Percentiles rank a stretch among this genome's conserved stretches.
These are phyloP conservation scores for Scedosporium boydii DNA, from an alignment of 2,329 filamentous ascomycete species.

Conservation along the genomic window DNA sequence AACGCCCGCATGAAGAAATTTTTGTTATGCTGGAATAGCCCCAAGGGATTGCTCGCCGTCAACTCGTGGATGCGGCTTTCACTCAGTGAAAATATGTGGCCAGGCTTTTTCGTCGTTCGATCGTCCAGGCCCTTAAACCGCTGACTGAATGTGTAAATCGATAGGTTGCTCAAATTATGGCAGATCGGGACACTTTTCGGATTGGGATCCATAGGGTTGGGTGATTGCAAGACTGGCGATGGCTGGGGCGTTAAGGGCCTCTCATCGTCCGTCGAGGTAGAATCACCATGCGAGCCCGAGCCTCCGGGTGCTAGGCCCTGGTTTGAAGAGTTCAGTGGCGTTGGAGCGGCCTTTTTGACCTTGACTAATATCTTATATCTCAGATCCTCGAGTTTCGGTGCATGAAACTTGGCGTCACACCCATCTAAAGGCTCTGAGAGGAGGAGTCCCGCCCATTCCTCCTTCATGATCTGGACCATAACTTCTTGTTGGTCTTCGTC, in stretches of 20 bases:
- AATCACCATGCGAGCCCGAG: not conserved
- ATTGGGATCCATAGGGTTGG: constrained; percentile 22
- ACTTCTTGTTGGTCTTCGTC: constrained; percentile 72
- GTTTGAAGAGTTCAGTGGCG: constrained; percentile 16
- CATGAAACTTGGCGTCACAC: constrained; percentile 40
- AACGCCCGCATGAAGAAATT: constrained; percentile 86
- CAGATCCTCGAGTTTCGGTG: constrained; percentile 64
- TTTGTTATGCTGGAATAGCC: constrained; percentile 81
- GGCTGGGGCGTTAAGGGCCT: not conserved
- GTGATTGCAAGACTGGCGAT: not conserved
- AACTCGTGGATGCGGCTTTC: constrained; percentile 63
- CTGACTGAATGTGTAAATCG: constrained; percentile 79
- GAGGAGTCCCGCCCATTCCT: constrained; percentile 71
- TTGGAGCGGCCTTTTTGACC: constrained; percentile 51
- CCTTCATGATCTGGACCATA: constrained; percentile 90
- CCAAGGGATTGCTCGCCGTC: constrained; percentile 53
- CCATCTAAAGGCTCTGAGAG: constrained; percentile 48
- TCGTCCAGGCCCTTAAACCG: constrained; percentile 66
- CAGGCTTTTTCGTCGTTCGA: constrained; percentile 47
- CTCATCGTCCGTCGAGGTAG: constrained; percentile 1
- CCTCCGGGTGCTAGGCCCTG: not conserved
- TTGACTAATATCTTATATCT: constrained; percentile 76
- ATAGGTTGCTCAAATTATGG: constrained; percentile 61
- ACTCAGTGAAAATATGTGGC: constrained; percentile 79
- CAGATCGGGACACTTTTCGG: constrained; percentile 56